Evolutionary conservation across 129 eudicot species (phyloP).

Genomic region (Tagetes patula): DNA sequence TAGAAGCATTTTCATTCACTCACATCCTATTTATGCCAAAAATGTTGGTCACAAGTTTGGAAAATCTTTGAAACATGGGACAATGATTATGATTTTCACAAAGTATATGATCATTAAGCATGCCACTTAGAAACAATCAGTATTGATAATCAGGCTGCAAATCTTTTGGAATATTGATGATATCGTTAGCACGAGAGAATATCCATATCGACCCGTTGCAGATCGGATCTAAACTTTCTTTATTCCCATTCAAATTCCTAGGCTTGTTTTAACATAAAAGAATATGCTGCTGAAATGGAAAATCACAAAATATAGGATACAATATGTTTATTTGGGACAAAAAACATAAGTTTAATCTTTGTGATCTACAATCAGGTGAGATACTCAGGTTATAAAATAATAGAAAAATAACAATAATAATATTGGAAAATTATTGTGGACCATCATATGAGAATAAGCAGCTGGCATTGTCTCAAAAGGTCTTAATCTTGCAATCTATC

Average conservation of each 20-base stretch:
- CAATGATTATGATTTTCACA: constrained; percentile 21
- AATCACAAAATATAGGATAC: background rate
- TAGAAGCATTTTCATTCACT: background rate
- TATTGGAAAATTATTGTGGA: constrained; percentile 20
- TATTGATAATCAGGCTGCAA: constrained; percentile 4
- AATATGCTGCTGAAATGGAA: constrained; percentile 8
- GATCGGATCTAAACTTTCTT: constrained; percentile 21
- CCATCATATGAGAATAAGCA: constrained; percentile 39
- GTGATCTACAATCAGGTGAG: constrained; percentile 12
- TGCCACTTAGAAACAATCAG: constrained; percentile 21
- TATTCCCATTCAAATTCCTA: background rate
- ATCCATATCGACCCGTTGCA: constrained; percentile 11
- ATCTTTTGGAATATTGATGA: constrained; percentile 13
- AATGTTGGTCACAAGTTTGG: constrained; percentile 13
- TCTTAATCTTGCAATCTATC: constrained; percentile 36
- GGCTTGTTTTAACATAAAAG: background rate
- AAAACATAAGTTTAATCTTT: constrained; percentile 7
- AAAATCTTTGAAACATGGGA: background rate
- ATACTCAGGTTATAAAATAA: constrained; percentile 10
- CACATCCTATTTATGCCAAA: constrained; percentile 7
- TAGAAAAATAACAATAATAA: background rate
- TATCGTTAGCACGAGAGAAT: constrained; percentile 22
- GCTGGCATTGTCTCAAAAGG: constrained; percentile 41
- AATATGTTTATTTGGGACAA: constrained; percentile 3
- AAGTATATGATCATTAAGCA: constrained; percentile 18